Percentiles rank a stretch among this genome's conserved stretches.
Conservation (phyloP, 495 filamentous ascomycete genomes). For the Penicillium taxi region DNA sequence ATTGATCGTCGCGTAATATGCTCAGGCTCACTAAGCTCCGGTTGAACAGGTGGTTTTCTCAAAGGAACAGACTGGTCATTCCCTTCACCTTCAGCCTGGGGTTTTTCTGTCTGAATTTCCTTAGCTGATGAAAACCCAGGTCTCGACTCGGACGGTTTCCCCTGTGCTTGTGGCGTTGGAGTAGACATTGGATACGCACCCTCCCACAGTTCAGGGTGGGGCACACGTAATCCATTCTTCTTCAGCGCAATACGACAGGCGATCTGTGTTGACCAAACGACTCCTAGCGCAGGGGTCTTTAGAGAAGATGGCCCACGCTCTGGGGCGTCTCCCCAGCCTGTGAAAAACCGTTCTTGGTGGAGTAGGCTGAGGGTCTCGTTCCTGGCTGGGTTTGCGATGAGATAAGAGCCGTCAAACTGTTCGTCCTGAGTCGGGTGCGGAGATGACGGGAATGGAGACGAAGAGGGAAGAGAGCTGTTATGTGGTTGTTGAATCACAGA, state of each 20-base stretch:
- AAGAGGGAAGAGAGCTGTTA: slow-evolving; percentile 14
- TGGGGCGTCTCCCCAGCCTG: slow-evolving; percentile 71
- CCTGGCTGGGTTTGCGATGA: slow-evolving; percentile 30
- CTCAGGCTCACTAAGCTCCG: slow-evolving; percentile 21
- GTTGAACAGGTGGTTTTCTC: not conserved
- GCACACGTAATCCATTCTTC: slow-evolving; percentile 35
- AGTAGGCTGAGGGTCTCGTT: slow-evolving; percentile 58
- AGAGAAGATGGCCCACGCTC: slow-evolving; percentile 21
- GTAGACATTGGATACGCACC: slow-evolving; percentile 4
- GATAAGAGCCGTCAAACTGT: slow-evolving; percentile 32
- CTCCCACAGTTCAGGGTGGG: no score
- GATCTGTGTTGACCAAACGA: slow-evolving; percentile 87
- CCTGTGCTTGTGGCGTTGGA: slow-evolving; percentile 1
- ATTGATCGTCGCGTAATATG: slow-evolving; percentile 47
- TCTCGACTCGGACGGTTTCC: not conserved
- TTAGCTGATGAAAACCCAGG: slow-evolving; percentile 2
- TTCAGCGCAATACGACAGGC: slow-evolving; percentile 71
- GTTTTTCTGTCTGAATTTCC: slow-evolving; percentile 2
- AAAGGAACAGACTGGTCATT: not conserved
- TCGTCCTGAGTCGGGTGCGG: slow-evolving; percentile 30
- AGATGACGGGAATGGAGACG: slow-evolving; percentile 28
- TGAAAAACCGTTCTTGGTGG: slow-evolving; percentile 89
- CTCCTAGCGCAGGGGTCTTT: slow-evolving; percentile 80
- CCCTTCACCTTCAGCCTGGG: not conserved
- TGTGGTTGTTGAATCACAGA: slow-evolving; percentile 12